These are phyloP conservation scores for Globisporangium uncinulatum DNA, from an alignment of 352 stramenopile species.

Conservation along the genomic window DNA sequence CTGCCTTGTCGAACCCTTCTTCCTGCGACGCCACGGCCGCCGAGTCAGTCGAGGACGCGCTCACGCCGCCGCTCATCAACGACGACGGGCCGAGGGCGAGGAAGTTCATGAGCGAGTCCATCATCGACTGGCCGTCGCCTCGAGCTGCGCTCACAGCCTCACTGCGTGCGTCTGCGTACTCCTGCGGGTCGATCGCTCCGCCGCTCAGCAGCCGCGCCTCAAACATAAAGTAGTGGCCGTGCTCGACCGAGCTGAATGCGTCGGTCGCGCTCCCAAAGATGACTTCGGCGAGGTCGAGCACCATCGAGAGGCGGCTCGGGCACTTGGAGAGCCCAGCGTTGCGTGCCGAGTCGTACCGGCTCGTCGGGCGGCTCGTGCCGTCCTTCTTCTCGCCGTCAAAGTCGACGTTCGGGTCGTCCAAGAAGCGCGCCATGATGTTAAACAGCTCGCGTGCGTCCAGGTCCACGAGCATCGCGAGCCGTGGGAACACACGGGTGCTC, in stretches of 20 bases:
- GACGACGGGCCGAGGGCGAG: slow-evolving; percentile 70
- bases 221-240: slow-evolving; percentile 89
- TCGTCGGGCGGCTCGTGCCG: slow-evolving; percentile 33
- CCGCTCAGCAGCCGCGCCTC: slow-evolving; percentile 81
- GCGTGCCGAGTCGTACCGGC: slow-evolving; percentile 69
- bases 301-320: slow-evolving; percentile 76
- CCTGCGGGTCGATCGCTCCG: slow-evolving; percentile 73
- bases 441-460: slow-evolving; percentile 79
- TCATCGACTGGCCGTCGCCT: slow-evolving; percentile 56
- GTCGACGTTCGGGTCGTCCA: slow-evolving; percentile 79
- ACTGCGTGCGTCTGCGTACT: slow-evolving; percentile 71
- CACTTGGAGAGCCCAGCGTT: slow-evolving; percentile 72
- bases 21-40: slow-evolving; percentile 62
- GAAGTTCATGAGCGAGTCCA: slow-evolving; percentile 88
- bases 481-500: slow-evolving; percentile 57
- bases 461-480: slow-evolving; percentile 73
- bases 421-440: slow-evolving; percentile 73
- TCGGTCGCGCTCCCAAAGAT: slow-evolving; percentile 51
- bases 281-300: slow-evolving; percentile 76
- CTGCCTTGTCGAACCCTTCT: slow-evolving; percentile 79
- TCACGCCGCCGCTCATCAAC: slow-evolving; percentile 28
- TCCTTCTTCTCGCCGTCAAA: slow-evolving; percentile 81
- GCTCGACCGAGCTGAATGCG: slow-evolving; percentile 73
- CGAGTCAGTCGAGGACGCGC: slow-evolving; percentile 9
- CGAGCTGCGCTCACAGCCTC: slow-evolving; percentile 41